phyloP scores from a whole-genome alignment of 352 stramenopile species.

The Blastocystis sp. region DNA sequence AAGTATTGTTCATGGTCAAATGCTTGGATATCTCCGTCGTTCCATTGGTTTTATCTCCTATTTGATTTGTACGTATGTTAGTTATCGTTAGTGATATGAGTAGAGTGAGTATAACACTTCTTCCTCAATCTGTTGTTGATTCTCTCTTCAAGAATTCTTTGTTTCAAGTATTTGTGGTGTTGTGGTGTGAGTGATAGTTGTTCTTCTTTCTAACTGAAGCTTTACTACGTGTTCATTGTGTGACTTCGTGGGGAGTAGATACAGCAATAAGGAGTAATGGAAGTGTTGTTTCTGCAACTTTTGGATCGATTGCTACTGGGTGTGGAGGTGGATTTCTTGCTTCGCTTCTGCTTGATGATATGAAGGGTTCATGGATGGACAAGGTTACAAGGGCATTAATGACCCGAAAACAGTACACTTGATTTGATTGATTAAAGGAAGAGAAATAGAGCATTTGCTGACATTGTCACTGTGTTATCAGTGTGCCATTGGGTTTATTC shows the following conservation, averaged over 20 bases:
- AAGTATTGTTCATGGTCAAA: background rate
- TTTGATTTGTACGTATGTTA: background rate
- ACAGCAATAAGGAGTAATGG: background rate
- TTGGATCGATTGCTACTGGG: slow-evolving; percentile 28
- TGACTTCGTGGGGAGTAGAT: slow-evolving; percentile 31
- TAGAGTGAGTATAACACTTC: background rate
- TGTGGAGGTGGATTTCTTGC: slow-evolving; percentile 13
- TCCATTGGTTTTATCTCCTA: background rate
- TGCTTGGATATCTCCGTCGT: background rate
- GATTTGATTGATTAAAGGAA: background rate
- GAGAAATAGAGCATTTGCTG: slow-evolving; percentile 16
- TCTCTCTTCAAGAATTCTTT: background rate
- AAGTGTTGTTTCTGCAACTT: slow-evolving; percentile 10
- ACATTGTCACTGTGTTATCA: slow-evolving; percentile 30
- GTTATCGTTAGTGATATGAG: background rate
- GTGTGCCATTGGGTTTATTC: slow-evolving; percentile 15
- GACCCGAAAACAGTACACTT: background rate
- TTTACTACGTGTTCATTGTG: slow-evolving; percentile 11
- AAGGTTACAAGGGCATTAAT: background rate
- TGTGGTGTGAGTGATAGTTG: background rate
- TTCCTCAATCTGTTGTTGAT: background rate
- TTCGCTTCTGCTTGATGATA: background rate
- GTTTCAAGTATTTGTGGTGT: background rate
- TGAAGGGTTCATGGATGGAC: background rate
- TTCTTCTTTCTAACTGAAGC: background rate